These are phyloP conservation scores for Monosporascus sp. DNA, from an alignment of 2,329 filamentous ascomycete species.

Conservation along the genomic window DNA sequence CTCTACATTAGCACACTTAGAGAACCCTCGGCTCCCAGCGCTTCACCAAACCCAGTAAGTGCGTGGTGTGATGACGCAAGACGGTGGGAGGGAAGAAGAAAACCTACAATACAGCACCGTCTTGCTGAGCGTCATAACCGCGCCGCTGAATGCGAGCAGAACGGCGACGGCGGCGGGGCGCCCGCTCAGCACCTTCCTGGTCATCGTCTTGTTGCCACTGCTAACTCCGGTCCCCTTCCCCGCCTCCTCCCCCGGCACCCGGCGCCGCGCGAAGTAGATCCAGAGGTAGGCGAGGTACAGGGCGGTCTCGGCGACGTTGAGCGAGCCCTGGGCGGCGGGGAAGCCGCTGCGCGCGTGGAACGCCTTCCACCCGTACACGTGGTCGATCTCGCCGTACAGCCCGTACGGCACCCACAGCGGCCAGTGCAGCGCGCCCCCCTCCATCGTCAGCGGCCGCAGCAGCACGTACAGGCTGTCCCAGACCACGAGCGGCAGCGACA, in stretches of 20 bases:
- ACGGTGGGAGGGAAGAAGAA: background rate
- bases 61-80: too few species aligned
- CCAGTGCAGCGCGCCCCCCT: conserved; percentile 65
- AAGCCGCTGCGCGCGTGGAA: conserved; percentile 67
- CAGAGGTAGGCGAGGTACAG: conserved; percentile 57
- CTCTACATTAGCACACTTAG: background rate
- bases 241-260: background rate
- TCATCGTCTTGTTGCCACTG: background rate
- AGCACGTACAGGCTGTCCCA: conserved; percentile 83
- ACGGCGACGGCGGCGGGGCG: conserved; percentile 39
- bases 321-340: conserved; percentile 64
- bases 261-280: conserved; percentile 27
- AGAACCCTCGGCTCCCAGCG: too few species aligned
- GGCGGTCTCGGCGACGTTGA: conserved; percentile 65
- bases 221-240: conserved; percentile 10
- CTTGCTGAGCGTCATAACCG: conserved; percentile 58
- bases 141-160: conserved; percentile 45
- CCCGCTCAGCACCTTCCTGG: conserved; percentile 34
- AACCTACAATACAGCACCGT: conserved; percentile 55
- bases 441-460: conserved; percentile 75
- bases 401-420: conserved; percentile 74
- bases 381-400: conserved; percentile 74
- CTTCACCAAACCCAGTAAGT: too few species aligned
- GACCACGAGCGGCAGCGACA: conserved; percentile 71
- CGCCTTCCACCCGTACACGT: conserved; percentile 75